Conservation (phyloP, 1,139 yeast species). For the Geotrichum macrosporum region DNA sequence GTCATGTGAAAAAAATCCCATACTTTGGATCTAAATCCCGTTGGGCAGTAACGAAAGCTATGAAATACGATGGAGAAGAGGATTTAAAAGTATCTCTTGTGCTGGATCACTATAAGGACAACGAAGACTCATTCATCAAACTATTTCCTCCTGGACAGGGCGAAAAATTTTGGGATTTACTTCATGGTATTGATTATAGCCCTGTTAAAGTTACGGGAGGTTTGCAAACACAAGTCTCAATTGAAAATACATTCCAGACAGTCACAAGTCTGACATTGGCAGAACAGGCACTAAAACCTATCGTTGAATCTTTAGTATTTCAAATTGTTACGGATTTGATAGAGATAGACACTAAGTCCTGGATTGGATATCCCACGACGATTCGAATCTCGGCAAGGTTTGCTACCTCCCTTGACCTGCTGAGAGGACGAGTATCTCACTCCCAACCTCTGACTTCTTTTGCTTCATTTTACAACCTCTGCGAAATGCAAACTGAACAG, state of each 20-base stretch:
- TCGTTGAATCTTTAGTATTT: constrained; percentile 27
- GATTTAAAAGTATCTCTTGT: constrained; percentile 6
- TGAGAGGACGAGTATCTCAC: constrained; percentile 13
- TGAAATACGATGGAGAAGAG: constrained; percentile 8
- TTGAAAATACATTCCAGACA: constrained; percentile 36
- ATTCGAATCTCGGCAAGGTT: constrained; percentile 25
- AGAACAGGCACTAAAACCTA: constrained; percentile 23
- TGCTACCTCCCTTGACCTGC: background rate
- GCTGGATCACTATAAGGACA: constrained; percentile 2
- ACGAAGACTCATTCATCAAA: constrained; percentile 4
- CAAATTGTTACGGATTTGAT: constrained; percentile 30
- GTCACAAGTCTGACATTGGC: constrained; percentile 22
- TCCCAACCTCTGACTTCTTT: constrained; percentile 11
- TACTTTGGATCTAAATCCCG: constrained; percentile 31
- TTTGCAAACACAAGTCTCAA: constrained; percentile 35
- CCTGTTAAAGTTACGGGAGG: constrained; percentile 28
- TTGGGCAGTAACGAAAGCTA: background rate
- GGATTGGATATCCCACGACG: constrained; percentile 28
- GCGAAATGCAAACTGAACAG: constrained; percentile 1
- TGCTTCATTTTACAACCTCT: constrained; percentile 11
- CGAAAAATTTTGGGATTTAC: constrained; percentile 31
- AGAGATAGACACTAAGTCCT: constrained; percentile 23
- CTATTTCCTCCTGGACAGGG: constrained; percentile 23
- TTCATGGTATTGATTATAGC: constrained; percentile 32
- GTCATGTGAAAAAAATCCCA: constrained; percentile 30